A percentile compares a stretch with the other conserved stretches of the same genome.
Conservation (phyloP, 1,284 basidiomycete genomes). For the Kwoniella shivajii region DNA sequence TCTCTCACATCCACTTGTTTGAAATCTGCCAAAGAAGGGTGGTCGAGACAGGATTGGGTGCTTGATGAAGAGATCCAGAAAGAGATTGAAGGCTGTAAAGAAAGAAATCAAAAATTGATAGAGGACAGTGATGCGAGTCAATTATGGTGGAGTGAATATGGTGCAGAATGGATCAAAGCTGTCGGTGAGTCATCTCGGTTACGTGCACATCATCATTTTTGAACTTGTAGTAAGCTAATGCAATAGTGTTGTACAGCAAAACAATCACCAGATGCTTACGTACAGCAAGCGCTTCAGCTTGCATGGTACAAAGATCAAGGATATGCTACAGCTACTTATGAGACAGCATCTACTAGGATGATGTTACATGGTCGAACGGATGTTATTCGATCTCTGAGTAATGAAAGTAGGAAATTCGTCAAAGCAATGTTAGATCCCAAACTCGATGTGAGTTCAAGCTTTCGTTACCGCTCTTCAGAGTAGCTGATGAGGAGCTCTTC, state of each 20-base stretch:
- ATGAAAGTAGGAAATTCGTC: slow-evolving; percentile 77
- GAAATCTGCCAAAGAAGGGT: slow-evolving; percentile 44
- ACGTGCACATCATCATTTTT: not conserved
- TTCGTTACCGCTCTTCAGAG: not conserved
- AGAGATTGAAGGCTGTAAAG: slow-evolving; percentile 66
- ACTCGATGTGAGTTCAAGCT: slow-evolving; percentile 54
- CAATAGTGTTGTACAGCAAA: slow-evolving; percentile 63
- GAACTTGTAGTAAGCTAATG: not conserved
- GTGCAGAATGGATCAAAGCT: slow-evolving; percentile 86
- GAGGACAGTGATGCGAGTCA: slow-evolving; percentile 81
- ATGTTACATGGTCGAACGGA: slow-evolving; percentile 92
- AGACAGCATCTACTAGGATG: slow-evolving; percentile 89
- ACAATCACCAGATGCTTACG: slow-evolving; percentile 82
- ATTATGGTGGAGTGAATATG: slow-evolving; percentile 84
- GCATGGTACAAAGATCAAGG: slow-evolving; percentile 84
- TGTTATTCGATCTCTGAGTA: slow-evolving; percentile 78
- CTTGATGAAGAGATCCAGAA: slow-evolving; percentile 64
- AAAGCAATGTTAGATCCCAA: slow-evolving; percentile 68
- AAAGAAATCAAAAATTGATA: slow-evolving; percentile 65
- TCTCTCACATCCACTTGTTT: slow-evolving; percentile 42
- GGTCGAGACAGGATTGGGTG: slow-evolving; percentile 75
- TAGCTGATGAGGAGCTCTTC: not conserved
- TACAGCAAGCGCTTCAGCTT: slow-evolving; percentile 92
- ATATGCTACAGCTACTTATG: slow-evolving; percentile 85
- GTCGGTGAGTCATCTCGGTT: slow-evolving; percentile 60